Evolutionary conservation across 192 early-diverging fungal species (phyloP).

Genomic region (Linnemannia hyalina): DNA sequence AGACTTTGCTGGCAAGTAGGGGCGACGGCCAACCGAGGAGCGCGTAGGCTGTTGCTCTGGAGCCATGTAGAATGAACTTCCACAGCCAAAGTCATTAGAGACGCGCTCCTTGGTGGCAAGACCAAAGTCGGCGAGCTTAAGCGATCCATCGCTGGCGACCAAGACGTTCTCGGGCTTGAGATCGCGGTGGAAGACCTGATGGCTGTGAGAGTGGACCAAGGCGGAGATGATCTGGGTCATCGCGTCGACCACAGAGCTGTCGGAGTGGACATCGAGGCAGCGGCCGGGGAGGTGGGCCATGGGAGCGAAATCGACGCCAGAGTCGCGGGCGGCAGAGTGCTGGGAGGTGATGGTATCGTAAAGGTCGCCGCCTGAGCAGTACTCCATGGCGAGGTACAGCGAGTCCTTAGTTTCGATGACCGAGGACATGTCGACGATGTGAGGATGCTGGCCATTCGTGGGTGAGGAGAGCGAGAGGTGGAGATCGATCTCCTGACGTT

Average conservation of each 20-base stretch:
- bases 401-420: slow-evolving; percentile 91
- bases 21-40: slow-evolving; percentile 40
- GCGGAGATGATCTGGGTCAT: slow-evolving; percentile 77
- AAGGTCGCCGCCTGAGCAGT: slow-evolving; percentile 92
- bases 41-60: slow-evolving; percentile 74
- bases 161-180: slow-evolving; percentile 89
- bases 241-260: slow-evolving; percentile 71
- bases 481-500: slow-evolving; percentile 70
- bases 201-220: slow-evolving; percentile 35
- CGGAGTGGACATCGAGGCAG: slow-evolving; percentile 45
- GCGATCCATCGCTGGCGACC: slow-evolving; percentile 68
- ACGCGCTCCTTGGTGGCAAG: slow-evolving; percentile 85
- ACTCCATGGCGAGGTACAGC: slow-evolving; percentile 97
- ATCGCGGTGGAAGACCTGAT: slow-evolving; percentile 91
- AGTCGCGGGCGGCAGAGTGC: slow-evolving; percentile 64
- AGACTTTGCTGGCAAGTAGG: slow-evolving; percentile 76
- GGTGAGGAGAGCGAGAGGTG: slow-evolving; percentile 64
- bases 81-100: slow-evolving; percentile 91
- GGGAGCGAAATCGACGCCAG: slow-evolving; percentile 43
- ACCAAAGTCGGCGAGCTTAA: slow-evolving; percentile 95
- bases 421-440: slow-evolving; percentile 89
- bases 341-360: slow-evolving; percentile 96
- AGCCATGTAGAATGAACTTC: slow-evolving; percentile 75
- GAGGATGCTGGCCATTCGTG: slow-evolving; percentile 69
- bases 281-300: slow-evolving; percentile 8